phyloP scores from a whole-genome alignment of 192 early-diverging fungal species.

The Obelidium mucronatum region DNA sequence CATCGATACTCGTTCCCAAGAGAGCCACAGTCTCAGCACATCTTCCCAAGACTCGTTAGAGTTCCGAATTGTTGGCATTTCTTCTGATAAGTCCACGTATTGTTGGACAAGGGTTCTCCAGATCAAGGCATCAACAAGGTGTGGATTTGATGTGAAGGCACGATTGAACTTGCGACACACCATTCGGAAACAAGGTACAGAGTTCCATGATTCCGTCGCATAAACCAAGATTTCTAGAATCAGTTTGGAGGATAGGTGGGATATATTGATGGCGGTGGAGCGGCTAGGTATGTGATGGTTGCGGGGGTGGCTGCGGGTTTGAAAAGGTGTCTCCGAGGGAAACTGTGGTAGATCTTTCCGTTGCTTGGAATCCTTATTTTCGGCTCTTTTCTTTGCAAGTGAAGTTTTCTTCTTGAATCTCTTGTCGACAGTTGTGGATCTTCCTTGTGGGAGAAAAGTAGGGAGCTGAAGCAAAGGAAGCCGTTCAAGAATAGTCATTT shows the following conservation, averaged over 20 bases:
- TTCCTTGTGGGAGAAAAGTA: not conserved
- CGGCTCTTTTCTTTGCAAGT: not conserved
- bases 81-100: not conserved
- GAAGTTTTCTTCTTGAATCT: not conserved
- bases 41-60: not conserved
- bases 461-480: not conserved
- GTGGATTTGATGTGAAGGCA: constrained; percentile 1
- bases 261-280: not conserved
- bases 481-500: not conserved
- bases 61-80: not conserved
- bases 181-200: not conserved
- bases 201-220: not conserved
- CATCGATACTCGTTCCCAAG: not conserved
- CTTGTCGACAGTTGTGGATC: not conserved
- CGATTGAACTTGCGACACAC: constrained; percentile 3
- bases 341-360: not conserved
- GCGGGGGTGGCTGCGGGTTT: not conserved
- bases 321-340: not conserved
- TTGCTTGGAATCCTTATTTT: not conserved
- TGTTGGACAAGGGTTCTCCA: not conserved
- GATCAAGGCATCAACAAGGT: not conserved
- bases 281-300: not conserved
- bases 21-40: not conserved
- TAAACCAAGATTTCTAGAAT: not conserved
- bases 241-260: not conserved